These are phyloP conservation scores for Colletotrichum incanum DNA, from an alignment of 2,329 filamentous ascomycete species.

Conservation along the genomic window DNA sequence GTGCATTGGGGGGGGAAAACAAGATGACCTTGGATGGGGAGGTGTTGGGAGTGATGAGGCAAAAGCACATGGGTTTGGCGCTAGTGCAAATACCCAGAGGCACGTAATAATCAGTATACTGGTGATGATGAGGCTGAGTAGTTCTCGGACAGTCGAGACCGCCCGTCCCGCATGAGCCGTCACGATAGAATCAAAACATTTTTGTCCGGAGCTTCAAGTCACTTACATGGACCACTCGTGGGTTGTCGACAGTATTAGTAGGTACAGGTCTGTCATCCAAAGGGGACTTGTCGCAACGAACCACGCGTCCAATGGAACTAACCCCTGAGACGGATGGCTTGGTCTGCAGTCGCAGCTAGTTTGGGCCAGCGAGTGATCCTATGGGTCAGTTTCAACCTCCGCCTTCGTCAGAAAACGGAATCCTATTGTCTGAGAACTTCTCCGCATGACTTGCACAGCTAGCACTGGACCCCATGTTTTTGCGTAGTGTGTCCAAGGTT, in stretches of 20 bases:
- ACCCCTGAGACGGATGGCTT: background rate
- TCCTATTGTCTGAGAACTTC: background rate
- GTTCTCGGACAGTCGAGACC: slow-evolving; percentile 20
- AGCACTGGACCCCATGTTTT: background rate
- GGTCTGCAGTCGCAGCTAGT: background rate
- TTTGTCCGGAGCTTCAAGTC: slow-evolving; percentile 7
- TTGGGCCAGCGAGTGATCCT: background rate
- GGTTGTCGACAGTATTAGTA: background rate
- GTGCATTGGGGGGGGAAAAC: background rate
- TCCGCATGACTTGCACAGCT: background rate
- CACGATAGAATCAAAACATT: slow-evolving; percentile 38
- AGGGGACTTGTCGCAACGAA: background rate
- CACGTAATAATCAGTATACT: slow-evolving; percentile 41
- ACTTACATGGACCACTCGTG: background rate
- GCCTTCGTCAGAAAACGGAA: background rate
- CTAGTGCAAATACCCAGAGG: slow-evolving; percentile 42
- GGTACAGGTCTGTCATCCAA: too few species aligned
- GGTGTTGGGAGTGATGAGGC: slow-evolving; percentile 23
- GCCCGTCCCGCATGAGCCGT: slow-evolving; percentile 29
- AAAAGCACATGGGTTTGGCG: slow-evolving; percentile 41
- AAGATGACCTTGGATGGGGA: slow-evolving; percentile 5
- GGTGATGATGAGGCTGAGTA: slow-evolving; percentile 36
- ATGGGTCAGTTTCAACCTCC: background rate
- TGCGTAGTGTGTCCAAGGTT: background rate
- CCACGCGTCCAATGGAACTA: background rate